Base-by-base conservation (phyloP, 306 rosid genomes). In the Chamaecrista fasciculata region DNA sequence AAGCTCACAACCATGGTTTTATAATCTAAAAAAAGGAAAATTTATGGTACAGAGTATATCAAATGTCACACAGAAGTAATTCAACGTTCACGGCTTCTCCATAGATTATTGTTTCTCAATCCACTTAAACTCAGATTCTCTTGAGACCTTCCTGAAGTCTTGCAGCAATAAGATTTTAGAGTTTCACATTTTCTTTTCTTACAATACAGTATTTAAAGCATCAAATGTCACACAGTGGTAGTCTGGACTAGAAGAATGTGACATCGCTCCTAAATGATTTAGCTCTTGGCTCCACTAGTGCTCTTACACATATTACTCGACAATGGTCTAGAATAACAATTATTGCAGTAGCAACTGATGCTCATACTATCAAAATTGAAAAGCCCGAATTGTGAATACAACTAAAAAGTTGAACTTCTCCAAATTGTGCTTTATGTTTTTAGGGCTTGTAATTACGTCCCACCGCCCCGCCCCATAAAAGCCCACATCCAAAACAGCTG, bases 51-150 rank as follows among this genome's bases (percentile, higher is more conserved):
- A 76, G 40, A 18, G 4, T 18, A 18, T 16, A 40, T 67, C 11
- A 56, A 62, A 63, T 71, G 39, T 34, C 42, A 23, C 6, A 33
- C 21, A 34, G 39, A 55, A 58, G 68, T 55, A 53, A 70, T 70
- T 76, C 60, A 68, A 19, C 53, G 43, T 44, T 56, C 66, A 20
- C 20, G 51, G 4, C n/a, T n/a, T n/a, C n/a, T n/a, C n/a, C n/a
- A n/a, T n/a, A n/a, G n/a, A n/a, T n/a, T n/a, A n/a, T n/a, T n/a
- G n/a, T n/a, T n/a, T n/a, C 29, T 51, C 42, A 26, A 63, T 52
- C 49, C 24, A 65, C 28, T 18, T 63, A 62, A 37, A 26, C 34
- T 62, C 33, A 6, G 16, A 31, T 65, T 74, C 50, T 29, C 29
- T 16, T 8, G 37, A 67, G 21, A 36, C 62, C 47, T 59, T 58